A percentile compares a stretch with the other conserved stretches of the same genome.
Evolutionary conservation across 768 basidiomycete genomes (phyloP).

Genomic region (Naganishia vaughanmartiniae): DNA sequence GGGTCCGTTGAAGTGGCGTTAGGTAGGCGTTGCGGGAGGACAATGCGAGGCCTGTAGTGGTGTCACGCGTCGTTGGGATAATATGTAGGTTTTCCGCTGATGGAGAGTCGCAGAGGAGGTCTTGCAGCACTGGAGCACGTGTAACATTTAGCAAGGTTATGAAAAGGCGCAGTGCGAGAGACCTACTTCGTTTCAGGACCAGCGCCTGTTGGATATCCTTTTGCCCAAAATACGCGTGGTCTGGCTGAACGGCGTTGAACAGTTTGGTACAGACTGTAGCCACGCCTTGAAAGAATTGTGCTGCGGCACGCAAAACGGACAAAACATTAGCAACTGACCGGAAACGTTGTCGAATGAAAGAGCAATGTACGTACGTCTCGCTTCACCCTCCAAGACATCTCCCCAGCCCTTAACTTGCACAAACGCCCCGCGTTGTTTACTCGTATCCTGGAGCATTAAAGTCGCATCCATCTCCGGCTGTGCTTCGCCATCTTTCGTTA

Average conservation of each 20-base stretch:
- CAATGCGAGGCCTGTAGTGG: slow-evolving; percentile 71
- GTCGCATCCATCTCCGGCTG: slow-evolving; percentile 19
- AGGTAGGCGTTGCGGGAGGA: slow-evolving; percentile 90
- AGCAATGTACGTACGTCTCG: slow-evolving; percentile 57
- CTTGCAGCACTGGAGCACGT: slow-evolving; percentile 59
- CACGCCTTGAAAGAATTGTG: slow-evolving; percentile 91
- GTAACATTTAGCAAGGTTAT: neutral
- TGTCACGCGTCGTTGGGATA: slow-evolving; percentile 71
- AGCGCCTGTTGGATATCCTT: slow-evolving; percentile 98
- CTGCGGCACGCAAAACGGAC: slow-evolving; percentile 30
- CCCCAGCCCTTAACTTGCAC: slow-evolving; percentile 87
- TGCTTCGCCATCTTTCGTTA: no score
- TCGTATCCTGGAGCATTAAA: slow-evolving; percentile 74
- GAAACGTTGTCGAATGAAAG: neutral
- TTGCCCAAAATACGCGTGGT: slow-evolving; percentile 90
- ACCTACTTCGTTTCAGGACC: slow-evolving; percentile 61
- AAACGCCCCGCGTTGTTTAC: slow-evolving; percentile 78
- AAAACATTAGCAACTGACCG: neutral
- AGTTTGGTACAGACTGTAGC: slow-evolving; percentile 92
- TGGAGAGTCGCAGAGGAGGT: slow-evolving; percentile 79
- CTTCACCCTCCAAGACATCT: slow-evolving; percentile 87
- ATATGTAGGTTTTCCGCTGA: slow-evolving; percentile 72
- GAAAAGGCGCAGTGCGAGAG: neutral
- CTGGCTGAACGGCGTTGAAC: slow-evolving; percentile 91
- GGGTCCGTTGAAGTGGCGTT: slow-evolving; percentile 59